phyloP scores from a whole-genome alignment of 192 early-diverging fungal species.

The Coemansia guatemalensis region DNA sequence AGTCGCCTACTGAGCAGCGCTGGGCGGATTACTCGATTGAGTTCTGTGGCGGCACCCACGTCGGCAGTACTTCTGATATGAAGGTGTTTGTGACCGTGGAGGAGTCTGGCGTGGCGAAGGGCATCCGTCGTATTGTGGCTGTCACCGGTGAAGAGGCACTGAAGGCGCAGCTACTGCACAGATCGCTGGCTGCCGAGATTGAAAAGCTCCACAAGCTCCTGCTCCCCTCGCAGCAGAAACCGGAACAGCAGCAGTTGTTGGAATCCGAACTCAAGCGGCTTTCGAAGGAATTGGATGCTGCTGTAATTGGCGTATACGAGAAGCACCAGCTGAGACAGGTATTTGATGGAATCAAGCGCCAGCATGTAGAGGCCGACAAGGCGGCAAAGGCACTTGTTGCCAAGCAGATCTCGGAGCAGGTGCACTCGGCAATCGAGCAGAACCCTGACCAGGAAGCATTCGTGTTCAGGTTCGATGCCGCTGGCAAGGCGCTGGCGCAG shows the following conservation, averaged over 20 bases:
- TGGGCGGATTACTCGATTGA: constrained; percentile 89
- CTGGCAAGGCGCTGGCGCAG: constrained; percentile 81
- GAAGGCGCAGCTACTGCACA: constrained; percentile 65
- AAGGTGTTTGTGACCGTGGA: constrained; percentile 84
- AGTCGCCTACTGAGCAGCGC: too few species aligned
- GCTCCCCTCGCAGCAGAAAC: constrained; percentile 69
- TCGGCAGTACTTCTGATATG: constrained; percentile 85
- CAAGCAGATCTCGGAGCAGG: constrained; percentile 78
- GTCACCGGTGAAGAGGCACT: constrained; percentile 92
- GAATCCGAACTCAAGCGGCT: constrained; percentile 79
- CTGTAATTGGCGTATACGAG: constrained; percentile 73
- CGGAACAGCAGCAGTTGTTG: constrained; percentile 72
- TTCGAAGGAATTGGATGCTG: constrained; percentile 75
- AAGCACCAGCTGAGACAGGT: constrained; percentile 75
- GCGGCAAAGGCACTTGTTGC: constrained; percentile 77
- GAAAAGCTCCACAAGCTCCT: constrained; percentile 57
- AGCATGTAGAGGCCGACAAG: constrained; percentile 88
- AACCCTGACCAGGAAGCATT: constrained; percentile 56
- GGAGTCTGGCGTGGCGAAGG: constrained; percentile 92
- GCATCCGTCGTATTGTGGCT: constrained; percentile 92
- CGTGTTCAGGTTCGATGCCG: constrained; percentile 65
- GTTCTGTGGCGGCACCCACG: constrained; percentile 98
- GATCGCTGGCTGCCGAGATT: constrained; percentile 69
- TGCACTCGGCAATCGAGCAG: constrained; percentile 71
- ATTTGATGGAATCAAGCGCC: constrained; percentile 75